These are phyloP conservation scores for Lumnitzera littorea DNA, from an alignment of 345 rosid species.

Conservation along the genomic window DNA sequence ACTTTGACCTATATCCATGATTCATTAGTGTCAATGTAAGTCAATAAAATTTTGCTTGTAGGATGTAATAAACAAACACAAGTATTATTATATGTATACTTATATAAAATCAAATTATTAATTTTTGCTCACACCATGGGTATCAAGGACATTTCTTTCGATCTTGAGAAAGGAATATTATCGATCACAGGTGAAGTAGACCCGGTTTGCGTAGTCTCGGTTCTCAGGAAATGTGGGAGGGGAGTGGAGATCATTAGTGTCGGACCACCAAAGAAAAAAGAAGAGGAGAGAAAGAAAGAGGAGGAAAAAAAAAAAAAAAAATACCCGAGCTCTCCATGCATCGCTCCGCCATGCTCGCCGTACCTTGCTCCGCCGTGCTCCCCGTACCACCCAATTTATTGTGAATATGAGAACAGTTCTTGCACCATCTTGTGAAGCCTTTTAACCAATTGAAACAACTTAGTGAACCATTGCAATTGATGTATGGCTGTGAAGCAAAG, in stretches of 20 bases:
- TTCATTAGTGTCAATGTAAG: too few species aligned
- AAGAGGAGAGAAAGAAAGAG: too few species aligned
- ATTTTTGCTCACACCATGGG: neutral
- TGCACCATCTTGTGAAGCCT: neutral
- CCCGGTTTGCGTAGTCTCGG: slow-evolving; percentile 6
- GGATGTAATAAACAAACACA: too few species aligned
- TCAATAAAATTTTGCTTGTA: too few species aligned
- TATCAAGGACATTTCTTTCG: slow-evolving; percentile 4
- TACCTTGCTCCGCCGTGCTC: neutral
- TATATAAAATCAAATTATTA: too few species aligned
- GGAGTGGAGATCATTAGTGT: neutral
- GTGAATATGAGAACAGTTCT: neutral
- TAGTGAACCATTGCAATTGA: too few species aligned
- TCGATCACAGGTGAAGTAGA: slow-evolving; percentile 5
- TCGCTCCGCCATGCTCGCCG: neutral
- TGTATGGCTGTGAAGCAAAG: too few species aligned
- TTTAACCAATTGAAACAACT: too few species aligned
- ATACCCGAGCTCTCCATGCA: neutral
- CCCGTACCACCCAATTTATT: slow-evolving; percentile 2
- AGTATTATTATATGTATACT: too few species aligned
- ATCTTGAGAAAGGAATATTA: slow-evolving; percentile 4
- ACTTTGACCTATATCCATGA: too few species aligned
- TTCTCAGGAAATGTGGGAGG: slow-evolving; percentile 7
- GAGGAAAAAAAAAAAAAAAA: too few species aligned
- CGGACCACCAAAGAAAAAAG: slow-evolving; percentile 1